A percentile compares a stretch with the other conserved stretches of the same genome.
These are phyloP conservation scores for Termitomyces heimii DNA, from an alignment of 768 basidiomycete species.

Conservation along the genomic window DNA sequence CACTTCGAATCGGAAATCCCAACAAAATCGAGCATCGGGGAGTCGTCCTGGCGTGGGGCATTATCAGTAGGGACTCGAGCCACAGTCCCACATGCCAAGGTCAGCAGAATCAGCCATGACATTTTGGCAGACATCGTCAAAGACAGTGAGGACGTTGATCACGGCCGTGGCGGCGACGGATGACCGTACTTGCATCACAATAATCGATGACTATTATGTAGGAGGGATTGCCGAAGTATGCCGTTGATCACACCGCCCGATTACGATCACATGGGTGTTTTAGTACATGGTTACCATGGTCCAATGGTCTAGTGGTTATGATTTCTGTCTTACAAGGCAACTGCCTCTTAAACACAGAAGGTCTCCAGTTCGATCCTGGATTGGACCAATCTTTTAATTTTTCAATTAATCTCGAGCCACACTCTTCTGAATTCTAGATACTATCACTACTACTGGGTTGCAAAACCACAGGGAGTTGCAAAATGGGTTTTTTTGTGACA, in stretches of 20 bases:
- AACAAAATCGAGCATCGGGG: conserved; percentile 17
- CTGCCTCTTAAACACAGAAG: conserved; percentile 20
- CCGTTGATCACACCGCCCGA: background rate
- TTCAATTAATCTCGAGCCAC: background rate
- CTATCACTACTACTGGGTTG: too few species aligned
- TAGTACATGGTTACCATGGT: too few species aligned
- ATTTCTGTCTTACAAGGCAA: conserved; percentile 30
- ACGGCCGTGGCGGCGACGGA: background rate
- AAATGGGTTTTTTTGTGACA: too few species aligned
- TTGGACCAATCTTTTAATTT: conserved; percentile 16
- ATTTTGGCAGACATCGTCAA: conserved; percentile 5
- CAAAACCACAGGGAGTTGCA: too few species aligned
- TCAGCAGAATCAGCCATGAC: conserved; percentile 2
- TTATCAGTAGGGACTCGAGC: background rate
- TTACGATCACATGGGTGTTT: too few species aligned
- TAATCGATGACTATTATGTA: background rate
- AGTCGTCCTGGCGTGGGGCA: conserved; percentile 3
- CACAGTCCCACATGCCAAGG: background rate
- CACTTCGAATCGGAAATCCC: conserved; percentile 8
- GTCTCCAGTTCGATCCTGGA: conserved; percentile 33
- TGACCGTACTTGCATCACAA: background rate
- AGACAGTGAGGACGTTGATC: background rate
- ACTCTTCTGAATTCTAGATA: too few species aligned
- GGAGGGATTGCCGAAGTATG: background rate
- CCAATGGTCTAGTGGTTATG: conserved; percentile 43